These are phyloP conservation scores for Tylopilus sp. DNA, from an alignment of 768 basidiomycete genomes.

Conservation along the genomic window DNA sequence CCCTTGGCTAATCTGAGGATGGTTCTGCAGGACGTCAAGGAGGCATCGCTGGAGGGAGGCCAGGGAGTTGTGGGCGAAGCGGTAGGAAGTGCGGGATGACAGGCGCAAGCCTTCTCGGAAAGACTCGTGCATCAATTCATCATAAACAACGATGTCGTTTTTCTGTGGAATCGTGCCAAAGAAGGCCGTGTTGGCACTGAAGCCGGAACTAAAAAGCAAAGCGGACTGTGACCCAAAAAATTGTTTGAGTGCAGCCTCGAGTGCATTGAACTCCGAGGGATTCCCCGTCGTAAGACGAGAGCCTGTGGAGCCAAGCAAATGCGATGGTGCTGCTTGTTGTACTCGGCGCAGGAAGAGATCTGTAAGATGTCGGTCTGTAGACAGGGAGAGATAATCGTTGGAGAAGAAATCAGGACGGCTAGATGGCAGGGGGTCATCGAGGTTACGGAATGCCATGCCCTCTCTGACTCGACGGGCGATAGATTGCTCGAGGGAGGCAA, in stretches of 20 bases:
- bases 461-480: conserved; percentile 1
- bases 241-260: conserved; percentile 8
- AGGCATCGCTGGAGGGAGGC: conserved; percentile 31
- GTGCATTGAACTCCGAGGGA: conserved; percentile 13
- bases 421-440: conserved; percentile 16
- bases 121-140: conserved; percentile 51
- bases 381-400: conserved; percentile 51
- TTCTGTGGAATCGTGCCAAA: conserved; percentile 43
- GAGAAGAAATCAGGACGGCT: conserved; percentile 38
- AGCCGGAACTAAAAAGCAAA: conserved; percentile 51
- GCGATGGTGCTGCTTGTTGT: conserved; percentile 14
- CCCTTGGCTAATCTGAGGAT: conserved; percentile 21
- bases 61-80: conserved; percentile 47
- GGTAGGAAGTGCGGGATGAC: conserved; percentile 27
- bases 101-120: conserved; percentile 48
- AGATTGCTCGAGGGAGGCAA: conserved; percentile 14
- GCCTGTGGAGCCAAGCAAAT: conserved; percentile 45
- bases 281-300: conserved; percentile 48
- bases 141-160: conserved; percentile 48
- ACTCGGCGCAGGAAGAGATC: conserved; percentile 32
- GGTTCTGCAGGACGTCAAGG: conserved; percentile 19
- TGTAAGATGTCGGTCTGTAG: conserved; percentile 29
- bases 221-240: conserved; percentile 35
- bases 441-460: conserved; percentile 8
- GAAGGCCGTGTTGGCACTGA: conserved; percentile 50